phyloP scores from a whole-genome alignment of 176 grass and related monocot genomes.

The Urochloa ruziziensis region DNA sequence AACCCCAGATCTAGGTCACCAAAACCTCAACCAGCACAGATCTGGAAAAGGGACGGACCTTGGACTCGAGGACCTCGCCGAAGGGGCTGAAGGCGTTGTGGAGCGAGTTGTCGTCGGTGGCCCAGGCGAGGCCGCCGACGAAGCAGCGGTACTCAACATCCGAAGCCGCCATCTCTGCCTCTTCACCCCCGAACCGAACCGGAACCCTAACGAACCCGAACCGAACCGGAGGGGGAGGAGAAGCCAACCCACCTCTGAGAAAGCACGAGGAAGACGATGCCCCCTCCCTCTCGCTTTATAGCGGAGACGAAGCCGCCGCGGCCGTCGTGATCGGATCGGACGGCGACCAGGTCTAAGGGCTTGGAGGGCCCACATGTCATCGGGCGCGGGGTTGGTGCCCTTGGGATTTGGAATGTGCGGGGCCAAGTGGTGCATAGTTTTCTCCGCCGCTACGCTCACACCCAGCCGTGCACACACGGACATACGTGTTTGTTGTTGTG shows the following conservation, averaged over 20 bases:
- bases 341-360: not conserved
- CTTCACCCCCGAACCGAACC: not conserved
- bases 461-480: not conserved
- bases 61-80: conserved; percentile 90
- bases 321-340: conserved; percentile 30
- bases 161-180: conserved; percentile 37
- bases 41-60: conserved; percentile 36
- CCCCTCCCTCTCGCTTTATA: conserved; percentile 20
- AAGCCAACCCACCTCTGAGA: conserved; percentile 83
- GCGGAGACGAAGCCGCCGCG: not conserved
- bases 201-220: not conserved
- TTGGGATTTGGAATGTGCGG: conserved; percentile 25
- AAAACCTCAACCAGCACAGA: not conserved
- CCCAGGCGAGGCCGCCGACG: conserved; percentile 91
- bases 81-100: conserved; percentile 63
- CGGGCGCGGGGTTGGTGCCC: not conserved
- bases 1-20: not conserved
- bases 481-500: too few species aligned
- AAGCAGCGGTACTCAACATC: conserved; percentile 95
- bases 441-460: not conserved
- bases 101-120: conserved; percentile 77
- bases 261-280: conserved; percentile 31
- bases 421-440: not conserved
- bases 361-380: not conserved
- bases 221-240: conserved; percentile 80